Conservation (phyloP, 2,329 filamentous ascomycete genomes). For the Celoporthe dispersa region DNA sequence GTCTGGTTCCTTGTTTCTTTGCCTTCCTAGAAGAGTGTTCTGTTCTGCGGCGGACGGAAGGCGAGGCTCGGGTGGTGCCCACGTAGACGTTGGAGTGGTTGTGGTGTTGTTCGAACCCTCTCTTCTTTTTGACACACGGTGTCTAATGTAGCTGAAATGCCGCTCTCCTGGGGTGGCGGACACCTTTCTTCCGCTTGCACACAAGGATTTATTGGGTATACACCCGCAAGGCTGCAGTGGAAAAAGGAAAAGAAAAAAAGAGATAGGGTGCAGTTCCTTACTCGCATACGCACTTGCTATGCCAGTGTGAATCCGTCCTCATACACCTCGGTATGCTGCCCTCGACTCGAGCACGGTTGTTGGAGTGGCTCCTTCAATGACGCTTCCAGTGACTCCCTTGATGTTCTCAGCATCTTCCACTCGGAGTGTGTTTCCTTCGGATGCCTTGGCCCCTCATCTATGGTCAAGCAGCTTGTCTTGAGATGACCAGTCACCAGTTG, state of each 20-base stretch:
- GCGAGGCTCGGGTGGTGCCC: not conserved
- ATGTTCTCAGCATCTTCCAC: not conserved
- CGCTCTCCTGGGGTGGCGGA: not conserved
- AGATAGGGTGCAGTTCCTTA: not conserved
- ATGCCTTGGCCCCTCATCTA: not conserved
- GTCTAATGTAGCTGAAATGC: not conserved
- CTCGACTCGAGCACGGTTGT: not conserved
- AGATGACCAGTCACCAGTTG: not conserved
- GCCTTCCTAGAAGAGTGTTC: not conserved
- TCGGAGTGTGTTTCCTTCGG: not conserved
- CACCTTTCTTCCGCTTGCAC: not conserved
- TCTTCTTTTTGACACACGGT: not conserved
- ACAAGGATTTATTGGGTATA: not conserved
- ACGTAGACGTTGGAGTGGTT: not conserved
- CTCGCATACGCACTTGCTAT: conserved; percentile 1
- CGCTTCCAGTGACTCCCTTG: not conserved
- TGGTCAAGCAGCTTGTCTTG: too few relatives aligned
- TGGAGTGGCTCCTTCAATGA: not conserved
- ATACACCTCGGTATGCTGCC: not conserved
- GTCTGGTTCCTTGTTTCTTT: not conserved
- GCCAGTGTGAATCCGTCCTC: not conserved
- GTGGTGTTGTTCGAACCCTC: not conserved
- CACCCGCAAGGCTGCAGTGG: not conserved
- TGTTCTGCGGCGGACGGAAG: too few relatives aligned
- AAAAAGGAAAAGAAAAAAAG: not conserved